Conservation (phyloP, 345 rosid genomes). For the Dovyalis caffra region DNA sequence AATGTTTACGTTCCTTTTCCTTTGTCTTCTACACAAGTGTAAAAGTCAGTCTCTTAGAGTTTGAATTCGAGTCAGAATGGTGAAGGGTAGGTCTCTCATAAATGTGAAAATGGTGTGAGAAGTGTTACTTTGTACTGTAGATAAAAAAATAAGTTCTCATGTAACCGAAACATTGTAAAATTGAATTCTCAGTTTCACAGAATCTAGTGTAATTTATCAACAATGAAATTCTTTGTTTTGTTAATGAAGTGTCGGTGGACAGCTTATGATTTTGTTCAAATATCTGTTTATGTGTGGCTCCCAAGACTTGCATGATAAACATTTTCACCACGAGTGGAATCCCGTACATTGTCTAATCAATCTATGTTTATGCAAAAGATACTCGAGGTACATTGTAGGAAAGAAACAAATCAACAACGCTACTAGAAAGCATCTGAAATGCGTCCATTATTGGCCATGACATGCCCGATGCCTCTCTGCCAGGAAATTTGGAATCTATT, state of each 20-base stretch:
- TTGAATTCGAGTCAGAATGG: constrained; percentile 1
- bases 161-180: background rate
- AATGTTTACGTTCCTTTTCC: background rate
- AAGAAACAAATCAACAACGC: too few species aligned
- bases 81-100: background rate
- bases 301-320: background rate
- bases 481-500: too few species aligned
- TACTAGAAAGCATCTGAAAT: too few species aligned
- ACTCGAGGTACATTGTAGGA: too few species aligned
- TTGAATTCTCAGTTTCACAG: constrained; percentile 5
- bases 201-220: background rate
- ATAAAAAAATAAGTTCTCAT: constrained; percentile 7
- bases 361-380: too few species aligned
- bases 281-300: background rate
- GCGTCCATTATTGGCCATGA: too few species aligned
- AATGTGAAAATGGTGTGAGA: constrained; percentile 10
- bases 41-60: background rate
- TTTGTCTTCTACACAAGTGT: background rate
- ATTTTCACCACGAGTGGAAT: background rate
- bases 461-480: too few species aligned
- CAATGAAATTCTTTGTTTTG: background rate
- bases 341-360: too few species aligned
- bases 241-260: background rate
- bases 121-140: background rate
- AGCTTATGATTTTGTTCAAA: background rate